Percentiles rank a stretch among this genome's conserved stretches.
phyloP scores from a whole-genome alignment of 192 early-diverging fungal species.

The Linnemannia schmuckeri region DNA sequence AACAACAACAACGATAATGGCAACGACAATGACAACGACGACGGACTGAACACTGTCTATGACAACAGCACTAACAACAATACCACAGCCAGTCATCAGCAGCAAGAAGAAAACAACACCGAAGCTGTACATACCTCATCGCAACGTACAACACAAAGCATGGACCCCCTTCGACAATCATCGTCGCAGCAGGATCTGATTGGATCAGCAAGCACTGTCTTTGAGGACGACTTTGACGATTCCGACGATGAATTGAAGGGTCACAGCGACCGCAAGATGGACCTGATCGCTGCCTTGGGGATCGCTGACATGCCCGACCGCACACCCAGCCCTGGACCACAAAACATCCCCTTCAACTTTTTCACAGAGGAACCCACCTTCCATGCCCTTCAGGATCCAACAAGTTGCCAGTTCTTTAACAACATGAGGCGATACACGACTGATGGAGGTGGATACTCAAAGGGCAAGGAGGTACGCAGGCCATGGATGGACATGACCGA shows the following conservation, averaged over 20 bases:
- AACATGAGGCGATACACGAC: conserved; percentile 19
- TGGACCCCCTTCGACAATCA: background rate
- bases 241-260: background rate
- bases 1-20: background rate
- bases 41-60: background rate
- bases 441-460: background rate
- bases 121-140: background rate
- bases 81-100: background rate
- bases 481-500: conserved; percentile 27
- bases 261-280: conserved; percentile 19
- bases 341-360: conserved; percentile 17
- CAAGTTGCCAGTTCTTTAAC: background rate
- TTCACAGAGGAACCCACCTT: conserved; percentile 29
- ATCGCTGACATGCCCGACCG: conserved; percentile 20
- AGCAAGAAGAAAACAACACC: background rate
- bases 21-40: background rate
- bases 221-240: conserved; percentile 18
- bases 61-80: background rate
- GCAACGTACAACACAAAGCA: conserved; percentile 9
- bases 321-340: background rate
- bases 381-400: conserved; percentile 4
- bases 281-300: conserved; percentile 35
- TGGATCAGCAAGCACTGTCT: background rate
- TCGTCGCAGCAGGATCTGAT: conserved; percentile 5
- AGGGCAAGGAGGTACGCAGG: background rate